Base-by-base conservation (phyloP, 306 rosid genomes). In the Cucurbita ficifolia region DNA sequence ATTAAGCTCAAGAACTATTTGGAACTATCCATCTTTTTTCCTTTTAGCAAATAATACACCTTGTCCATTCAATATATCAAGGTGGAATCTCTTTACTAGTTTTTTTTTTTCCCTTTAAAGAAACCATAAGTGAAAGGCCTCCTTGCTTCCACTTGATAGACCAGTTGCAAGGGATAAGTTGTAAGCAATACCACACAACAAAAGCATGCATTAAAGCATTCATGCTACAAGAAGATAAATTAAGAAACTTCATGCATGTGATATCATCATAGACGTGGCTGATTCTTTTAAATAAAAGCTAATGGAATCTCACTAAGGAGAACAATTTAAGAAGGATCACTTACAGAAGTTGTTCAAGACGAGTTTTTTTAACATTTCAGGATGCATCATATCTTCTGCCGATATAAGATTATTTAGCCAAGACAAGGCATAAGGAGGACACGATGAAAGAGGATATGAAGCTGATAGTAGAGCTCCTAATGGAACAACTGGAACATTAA, bases 331-430 rank as follows among this genome's bases (percentile, higher is more conserved):
- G 39, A 43, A 19, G 18, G 51, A 54, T 4, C 67, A 76, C 99
- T 88, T 73, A 95, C 99, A 95, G 65, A 95, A 95, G 87, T 95
- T 95, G 84, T 92, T 95, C 82, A 89, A 76, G 76, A 95, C 91
- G 53, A 95, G 97, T 76, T 86, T 91, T 82, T 84, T 79, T 64
- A 91, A 80, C 78, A 91, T 81, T 54, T 91, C 96, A 22, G 99
- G 96, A 64, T 95, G 88, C 99, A 95, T 95, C 99, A 95, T 95
- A 80, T 83, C 90, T 85, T 89, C 90, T 14, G 97, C 91, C 24
- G 99, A 91, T 83, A 95, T 91, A 82, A 91, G 85, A 79, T 82
- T 46, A 78, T 95, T 89, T 70, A 95, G 79, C 97, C 99, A 86
- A 36, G 99, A 82, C 33, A 86, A 76, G 56, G 82, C 99, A 84